Evolutionary conservation across 257 asterid species (phyloP), one percentile per base, ranked within the genome.

Genomic region (Paulownia fortunei): DNA sequence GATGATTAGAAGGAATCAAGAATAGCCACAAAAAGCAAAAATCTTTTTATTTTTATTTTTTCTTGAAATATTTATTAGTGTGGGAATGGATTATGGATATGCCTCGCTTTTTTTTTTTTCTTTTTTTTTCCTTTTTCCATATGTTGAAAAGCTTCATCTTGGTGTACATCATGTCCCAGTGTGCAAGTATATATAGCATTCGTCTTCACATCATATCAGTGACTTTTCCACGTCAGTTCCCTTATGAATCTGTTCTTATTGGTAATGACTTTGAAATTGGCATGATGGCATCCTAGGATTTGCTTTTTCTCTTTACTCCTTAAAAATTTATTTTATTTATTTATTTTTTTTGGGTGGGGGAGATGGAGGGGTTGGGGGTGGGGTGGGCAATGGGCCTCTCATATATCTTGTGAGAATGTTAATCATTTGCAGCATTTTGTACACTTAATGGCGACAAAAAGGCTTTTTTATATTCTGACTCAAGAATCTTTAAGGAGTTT

Each of bases 281-380:
- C 12, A 60, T 60, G 41, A 60, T 60, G 67, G 66, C 18, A 59
- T 59, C 66, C 66, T 59, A 59, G 66, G 66, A 26, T 59, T 26
- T 27, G 67, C 42, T 60, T 60, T 26, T 60, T 27, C 61, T 54
- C 12, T 21, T 54, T 54, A 54, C 0, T 23, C 12, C 30, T 21
- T 21, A 1, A 19, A 19, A 9, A 1, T 46, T 11, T 46, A 13
- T 13, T 46, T 46, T 46, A 12, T 46, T 46, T 46, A 46, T 46
- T 46, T 11, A 2, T 10, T 12, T 46, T 10, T 44, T 39, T 39
- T 3, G 4, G 10, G n/a, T n/a, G n/a, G n/a, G n/a, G n/a, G n/a
- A n/a, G n/a, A n/a, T n/a, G n/a, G n/a, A n/a, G n/a, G n/a, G n/a
- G n/a, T n/a, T n/a, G n/a, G n/a, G n/a, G n/a, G n/a, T n/a, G n/a